A percentile compares a stretch with the other conserved stretches of the same genome.
These are phyloP conservation scores for Pleurotus cornucopiae DNA, from an alignment of 768 basidiomycete genomes.

Conservation along the genomic window DNA sequence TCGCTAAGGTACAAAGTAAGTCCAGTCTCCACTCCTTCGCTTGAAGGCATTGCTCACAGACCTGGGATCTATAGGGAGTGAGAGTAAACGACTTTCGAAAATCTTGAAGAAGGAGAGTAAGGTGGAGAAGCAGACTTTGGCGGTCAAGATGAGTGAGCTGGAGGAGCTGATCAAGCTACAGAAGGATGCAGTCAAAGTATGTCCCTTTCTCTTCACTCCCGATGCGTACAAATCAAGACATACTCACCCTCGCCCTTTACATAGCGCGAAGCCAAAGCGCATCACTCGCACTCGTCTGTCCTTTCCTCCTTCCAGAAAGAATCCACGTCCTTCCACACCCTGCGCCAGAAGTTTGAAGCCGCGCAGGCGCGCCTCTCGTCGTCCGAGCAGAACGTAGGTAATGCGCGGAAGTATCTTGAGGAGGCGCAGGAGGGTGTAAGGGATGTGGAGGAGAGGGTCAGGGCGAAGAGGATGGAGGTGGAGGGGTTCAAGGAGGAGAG, in stretches of 20 bases:
- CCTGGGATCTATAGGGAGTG: conserved; percentile 23
- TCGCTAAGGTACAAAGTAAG: background rate
- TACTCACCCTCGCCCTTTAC: background rate
- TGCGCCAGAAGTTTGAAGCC: conserved; percentile 55
- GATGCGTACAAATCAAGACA: background rate
- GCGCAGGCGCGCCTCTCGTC: conserved; percentile 43
- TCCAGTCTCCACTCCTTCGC: too few relatives aligned
- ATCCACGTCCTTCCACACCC: conserved; percentile 55
- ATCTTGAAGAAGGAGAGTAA: conserved; percentile 69
- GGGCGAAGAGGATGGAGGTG: conserved; percentile 71
- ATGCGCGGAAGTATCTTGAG: conserved; percentile 47
- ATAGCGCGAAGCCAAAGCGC: conserved; percentile 57
- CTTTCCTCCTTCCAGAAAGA: conserved; percentile 57
- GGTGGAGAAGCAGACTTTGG: conserved; percentile 59
- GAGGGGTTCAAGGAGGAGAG: conserved; percentile 62
- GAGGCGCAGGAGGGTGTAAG: conserved; percentile 27
- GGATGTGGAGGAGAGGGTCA: background rate
- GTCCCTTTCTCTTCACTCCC: conserved; percentile 5
- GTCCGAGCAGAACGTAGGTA: conserved; percentile 45
- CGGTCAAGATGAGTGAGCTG: conserved; percentile 59
- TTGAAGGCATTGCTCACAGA: too few relatives aligned
- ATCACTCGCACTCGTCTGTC: conserved; percentile 47
- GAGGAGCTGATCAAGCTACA: conserved; percentile 68
- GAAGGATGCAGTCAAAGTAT: conserved; percentile 56
- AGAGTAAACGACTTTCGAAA: conserved; percentile 59